Evolutionary conservation across 2,329 filamentous ascomycete species (phyloP).

Genomic region (Aureobasidium namibiae): DNA sequence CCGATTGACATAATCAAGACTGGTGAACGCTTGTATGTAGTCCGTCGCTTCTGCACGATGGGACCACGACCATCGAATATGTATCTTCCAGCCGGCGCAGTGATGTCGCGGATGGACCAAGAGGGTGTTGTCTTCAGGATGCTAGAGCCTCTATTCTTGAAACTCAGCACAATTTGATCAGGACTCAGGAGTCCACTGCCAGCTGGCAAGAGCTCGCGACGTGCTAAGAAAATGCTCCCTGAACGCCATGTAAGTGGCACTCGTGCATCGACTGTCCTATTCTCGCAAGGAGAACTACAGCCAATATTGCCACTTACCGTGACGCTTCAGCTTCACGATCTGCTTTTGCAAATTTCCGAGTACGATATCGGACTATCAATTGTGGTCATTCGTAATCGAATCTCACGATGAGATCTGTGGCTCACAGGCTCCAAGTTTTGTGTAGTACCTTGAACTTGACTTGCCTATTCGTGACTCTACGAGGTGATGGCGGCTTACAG

Average conservation of each 20-base stretch:
- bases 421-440: not conserved
- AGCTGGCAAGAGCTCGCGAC: too few relatives aligned
- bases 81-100: too few relatives aligned
- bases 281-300: not conserved
- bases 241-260: too few relatives aligned
- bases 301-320: not conserved
- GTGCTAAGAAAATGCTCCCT: too few relatives aligned
- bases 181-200: too few relatives aligned
- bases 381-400: not conserved
- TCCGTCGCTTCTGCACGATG: too few relatives aligned
- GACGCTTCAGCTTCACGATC: not conserved
- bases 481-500: not conserved
- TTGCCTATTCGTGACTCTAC: not conserved
- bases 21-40: not conserved
- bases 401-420: too few relatives aligned
- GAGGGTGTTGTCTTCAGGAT: too few relatives aligned
- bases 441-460: not conserved
- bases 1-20: not conserved
- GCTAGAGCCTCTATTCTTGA: too few relatives aligned
- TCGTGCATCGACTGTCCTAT: not conserved
- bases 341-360: constrained; percentile 4
- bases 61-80: too few relatives aligned
- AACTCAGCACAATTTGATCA: too few relatives aligned
- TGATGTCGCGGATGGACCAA: too few relatives aligned
- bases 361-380: not conserved